These are phyloP conservation scores for Aspergillus fumigatus DNA, from an alignment of 2,329 filamentous ascomycete genomes.

Conservation along the genomic window DNA sequence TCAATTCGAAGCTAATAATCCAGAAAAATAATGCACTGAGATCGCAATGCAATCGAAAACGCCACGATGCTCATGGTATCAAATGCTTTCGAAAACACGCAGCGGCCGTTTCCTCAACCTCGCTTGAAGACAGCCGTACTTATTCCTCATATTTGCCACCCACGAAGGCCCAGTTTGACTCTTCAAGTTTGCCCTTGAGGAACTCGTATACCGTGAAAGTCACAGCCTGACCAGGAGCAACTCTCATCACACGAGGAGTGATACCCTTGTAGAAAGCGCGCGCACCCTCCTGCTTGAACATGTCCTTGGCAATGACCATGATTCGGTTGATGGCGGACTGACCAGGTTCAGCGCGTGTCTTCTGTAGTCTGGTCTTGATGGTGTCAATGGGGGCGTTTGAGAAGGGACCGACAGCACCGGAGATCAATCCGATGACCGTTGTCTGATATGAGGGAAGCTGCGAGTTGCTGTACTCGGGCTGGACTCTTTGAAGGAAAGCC, in stretches of 20 bases:
- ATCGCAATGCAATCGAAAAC: conserved; percentile 20
- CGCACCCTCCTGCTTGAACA: conserved; percentile 91
- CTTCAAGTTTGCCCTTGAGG: conserved; percentile 68
- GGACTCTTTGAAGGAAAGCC: conserved; percentile 65
- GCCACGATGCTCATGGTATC: conserved; percentile 26
- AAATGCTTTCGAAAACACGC: conserved; percentile 21
- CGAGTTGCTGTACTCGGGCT: conserved; percentile 61
- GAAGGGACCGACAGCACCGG: conserved; percentile 90
- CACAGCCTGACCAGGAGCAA: conserved; percentile 87
- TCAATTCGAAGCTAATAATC: conserved; percentile 5
- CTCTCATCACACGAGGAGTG: conserved; percentile 93
- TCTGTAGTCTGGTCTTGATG: conserved; percentile 95
- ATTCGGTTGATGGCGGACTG: conserved; percentile 79
- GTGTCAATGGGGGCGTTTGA: conserved; percentile 98
- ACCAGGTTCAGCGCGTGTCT: conserved; percentile 75
- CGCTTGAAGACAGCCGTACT: conserved; percentile 1
- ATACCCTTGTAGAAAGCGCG: conserved; percentile 99
- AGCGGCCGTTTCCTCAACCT: conserved; percentile 2
- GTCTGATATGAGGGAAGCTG: conserved; percentile 86
- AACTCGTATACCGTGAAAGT: conserved; percentile 74
- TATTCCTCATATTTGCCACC: conserved; percentile 63
- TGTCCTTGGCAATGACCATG: conserved; percentile 68
- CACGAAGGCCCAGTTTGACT: conserved; percentile 56
- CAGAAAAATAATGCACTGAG: conserved; percentile 10
- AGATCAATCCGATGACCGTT: conserved; percentile 81